Percentiles rank a stretch among this genome's conserved stretches.
phyloP scores from a whole-genome alignment of 257 asterid species.

The Solanum sitiens region DNA sequence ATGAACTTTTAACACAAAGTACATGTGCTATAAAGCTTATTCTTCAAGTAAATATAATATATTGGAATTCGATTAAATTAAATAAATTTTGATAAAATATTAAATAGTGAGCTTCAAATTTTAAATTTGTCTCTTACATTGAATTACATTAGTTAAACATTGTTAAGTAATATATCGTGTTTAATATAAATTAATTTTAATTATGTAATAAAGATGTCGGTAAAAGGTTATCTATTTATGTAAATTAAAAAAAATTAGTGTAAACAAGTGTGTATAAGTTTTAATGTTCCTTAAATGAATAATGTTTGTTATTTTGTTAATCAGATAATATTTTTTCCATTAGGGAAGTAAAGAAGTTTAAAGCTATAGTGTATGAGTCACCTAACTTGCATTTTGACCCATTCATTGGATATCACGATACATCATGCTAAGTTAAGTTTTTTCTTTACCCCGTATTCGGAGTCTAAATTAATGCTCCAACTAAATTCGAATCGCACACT shows the following conservation, averaged over 20 bases:
- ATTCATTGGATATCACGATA: no score
- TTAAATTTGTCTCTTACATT: not conserved
- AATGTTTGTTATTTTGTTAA: no score
- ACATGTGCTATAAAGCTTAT: not conserved
- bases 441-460: rapidly evolving
- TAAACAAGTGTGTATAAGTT: not conserved
- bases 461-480: rapidly evolving
- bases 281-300: not conserved
- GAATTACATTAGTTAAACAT: not conserved
- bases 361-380: no score
- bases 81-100: not conserved
- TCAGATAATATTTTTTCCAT: no score
- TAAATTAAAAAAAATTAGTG: not conserved
- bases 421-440: no score
- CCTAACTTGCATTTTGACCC: no score
- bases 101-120: not conserved
- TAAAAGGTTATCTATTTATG: not conserved
- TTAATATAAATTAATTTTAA: not conserved
- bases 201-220: not conserved
- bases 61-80: not conserved
- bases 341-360: no score
- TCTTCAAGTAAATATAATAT: not conserved
- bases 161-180: not conserved
- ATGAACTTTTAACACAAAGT: not conserved
- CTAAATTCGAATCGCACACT: no score